Conservation (phyloP, 306 rosid species). For the Cucumis sativus region Cucumber_9930_V3 NC_026657.2:29453001-29453500, state of each 20-base stretch:
- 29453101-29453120: constrained; percentile 85
- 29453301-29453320: neutral
- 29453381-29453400: neutral
- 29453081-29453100: constrained; percentile 64
- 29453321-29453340: neutral
- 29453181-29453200: constrained; percentile 64
- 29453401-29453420: neutral
- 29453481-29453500: neutral
- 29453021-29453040: constrained; percentile 65
- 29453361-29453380: neutral
- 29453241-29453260: neutral
- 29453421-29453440: neutral
- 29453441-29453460: neutral
- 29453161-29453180: constrained; percentile 57
- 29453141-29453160: constrained; percentile 64
- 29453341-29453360: neutral
- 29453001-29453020: constrained; percentile 31
- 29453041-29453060: constrained; percentile 70
- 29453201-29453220: constrained; percentile 50
- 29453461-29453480: neutral
- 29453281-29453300: neutral
- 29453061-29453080: constrained; percentile 66
- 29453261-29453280: neutral
- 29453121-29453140: constrained; percentile 82
- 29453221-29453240: neutral